These are phyloP conservation scores for Neonothopanus nambi DNA, from an alignment of 1,284 basidiomycete species.

Conservation along the genomic window DNA sequence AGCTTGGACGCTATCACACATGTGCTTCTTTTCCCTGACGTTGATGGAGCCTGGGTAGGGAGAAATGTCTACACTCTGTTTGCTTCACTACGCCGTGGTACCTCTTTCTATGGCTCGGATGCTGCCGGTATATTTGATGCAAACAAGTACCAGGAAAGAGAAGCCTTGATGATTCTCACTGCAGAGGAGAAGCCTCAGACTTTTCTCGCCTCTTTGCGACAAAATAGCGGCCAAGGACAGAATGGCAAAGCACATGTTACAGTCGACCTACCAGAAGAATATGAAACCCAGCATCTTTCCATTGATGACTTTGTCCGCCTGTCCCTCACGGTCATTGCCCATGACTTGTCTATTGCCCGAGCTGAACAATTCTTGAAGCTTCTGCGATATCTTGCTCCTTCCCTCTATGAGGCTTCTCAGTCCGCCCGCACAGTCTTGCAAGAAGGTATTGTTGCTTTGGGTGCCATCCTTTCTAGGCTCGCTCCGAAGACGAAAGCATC, in stretches of 20 bases:
- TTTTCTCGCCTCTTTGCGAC: constrained; percentile 57
- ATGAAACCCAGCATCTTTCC: constrained; percentile 57
- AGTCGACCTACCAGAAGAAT: constrained; percentile 58
- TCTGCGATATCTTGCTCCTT: constrained; percentile 57
- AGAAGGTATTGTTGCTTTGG: constrained; percentile 71
- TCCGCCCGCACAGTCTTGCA: constrained; percentile 55
- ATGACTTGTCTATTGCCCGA: constrained; percentile 65
- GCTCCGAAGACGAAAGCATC: constrained; percentile 46
- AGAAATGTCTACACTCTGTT: constrained; percentile 56
- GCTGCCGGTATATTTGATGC: constrained; percentile 68
- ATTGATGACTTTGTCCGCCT: constrained; percentile 72
- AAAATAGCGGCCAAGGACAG: constrained; percentile 29
- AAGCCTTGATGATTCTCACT: constrained; percentile 67
- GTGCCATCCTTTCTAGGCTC: constrained; percentile 52
- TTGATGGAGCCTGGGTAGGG: constrained; percentile 52
- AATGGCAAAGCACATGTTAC: constrained; percentile 39
- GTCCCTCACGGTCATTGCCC: constrained; percentile 79
- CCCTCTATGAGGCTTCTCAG: constrained; percentile 55
- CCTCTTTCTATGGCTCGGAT: constrained; percentile 44
- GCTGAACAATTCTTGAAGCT: constrained; percentile 70
- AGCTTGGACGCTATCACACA: constrained; percentile 64
- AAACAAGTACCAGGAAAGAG: constrained; percentile 69
- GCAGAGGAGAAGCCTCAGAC: constrained; percentile 68
- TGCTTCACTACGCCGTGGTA: constrained; percentile 47
- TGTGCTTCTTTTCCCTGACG: constrained; percentile 48